Evolutionary conservation across 768 basidiomycete genomes (phyloP).

Genomic region (Dioszegia hungarica): DNA sequence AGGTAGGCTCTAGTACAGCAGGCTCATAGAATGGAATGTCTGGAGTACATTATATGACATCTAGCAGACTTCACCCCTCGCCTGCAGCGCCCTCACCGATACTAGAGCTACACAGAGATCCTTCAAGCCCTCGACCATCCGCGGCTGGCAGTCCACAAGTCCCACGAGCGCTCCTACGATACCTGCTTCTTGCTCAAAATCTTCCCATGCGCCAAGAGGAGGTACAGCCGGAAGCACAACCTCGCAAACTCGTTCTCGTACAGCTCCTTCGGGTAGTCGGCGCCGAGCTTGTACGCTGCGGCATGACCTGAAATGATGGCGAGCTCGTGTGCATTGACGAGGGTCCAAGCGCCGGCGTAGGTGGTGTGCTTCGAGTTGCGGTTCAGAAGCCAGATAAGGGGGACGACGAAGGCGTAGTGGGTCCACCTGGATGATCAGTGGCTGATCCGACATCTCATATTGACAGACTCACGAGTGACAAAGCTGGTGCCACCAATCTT

Average conservation of each 20-base stretch:
- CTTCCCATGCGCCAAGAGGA: slow-evolving; percentile 44
- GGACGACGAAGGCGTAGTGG: slow-evolving; percentile 49
- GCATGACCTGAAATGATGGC: slow-evolving; percentile 38
- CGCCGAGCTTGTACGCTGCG: slow-evolving; percentile 51
- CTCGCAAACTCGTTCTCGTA: slow-evolving; percentile 50
- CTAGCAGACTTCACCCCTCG: too few species aligned
- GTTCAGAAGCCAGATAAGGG: slow-evolving; percentile 50
- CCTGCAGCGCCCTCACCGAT: too few species aligned
- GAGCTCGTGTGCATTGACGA: slow-evolving; percentile 51
- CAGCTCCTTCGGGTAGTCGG: slow-evolving; percentile 50
- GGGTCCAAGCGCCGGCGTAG: slow-evolving; percentile 51
- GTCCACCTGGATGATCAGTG: slow-evolving; percentile 17
- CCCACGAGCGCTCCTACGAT: too few species aligned
- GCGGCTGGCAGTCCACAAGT: too few species aligned
- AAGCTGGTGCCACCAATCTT: slow-evolving; percentile 52
- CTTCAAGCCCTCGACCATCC: too few species aligned
- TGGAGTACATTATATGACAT: too few species aligned
- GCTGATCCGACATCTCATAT: too few species aligned
- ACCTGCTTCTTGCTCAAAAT: slow-evolving; percentile 39
- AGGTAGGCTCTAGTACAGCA: too few species aligned
- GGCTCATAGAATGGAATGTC: too few species aligned
- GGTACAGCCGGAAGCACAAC: slow-evolving; percentile 47
- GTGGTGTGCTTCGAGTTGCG: slow-evolving; percentile 44
- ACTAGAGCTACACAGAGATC: too few species aligned
- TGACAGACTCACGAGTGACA: slow-evolving; percentile 33